These are phyloP conservation scores for Amborella trichopoda DNA, from an alignment of 164 flowering plant species.

Conservation along the genomic window DNA sequence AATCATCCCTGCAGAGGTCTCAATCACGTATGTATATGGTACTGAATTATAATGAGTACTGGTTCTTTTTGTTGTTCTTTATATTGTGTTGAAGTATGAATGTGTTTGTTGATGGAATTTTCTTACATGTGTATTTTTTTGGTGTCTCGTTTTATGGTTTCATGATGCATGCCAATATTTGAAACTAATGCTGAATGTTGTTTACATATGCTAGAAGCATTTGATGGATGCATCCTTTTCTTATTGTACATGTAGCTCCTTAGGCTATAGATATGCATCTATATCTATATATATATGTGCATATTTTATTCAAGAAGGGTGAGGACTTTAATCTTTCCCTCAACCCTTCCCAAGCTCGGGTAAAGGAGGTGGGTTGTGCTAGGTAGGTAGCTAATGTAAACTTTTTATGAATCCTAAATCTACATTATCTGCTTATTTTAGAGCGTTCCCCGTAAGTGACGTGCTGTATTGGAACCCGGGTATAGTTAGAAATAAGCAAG, in stretches of 20 bases:
- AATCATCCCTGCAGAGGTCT: conserved; percentile 12
- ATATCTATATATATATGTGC: no score
- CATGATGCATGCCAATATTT: neutral
- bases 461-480: no score
- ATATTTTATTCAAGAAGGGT: no score
- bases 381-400: no score
- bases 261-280: no score
- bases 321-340: no score
- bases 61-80: neutral
- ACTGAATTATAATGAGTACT: neutral
- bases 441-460: no score
- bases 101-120: neutral
- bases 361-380: no score
- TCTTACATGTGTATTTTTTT: neutral
- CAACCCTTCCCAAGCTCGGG: no score
- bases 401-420: no score
- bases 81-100: neutral
- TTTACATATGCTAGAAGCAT: neutral
- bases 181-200: neutral
- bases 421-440: no score
- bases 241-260: neutral
- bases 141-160: neutral
- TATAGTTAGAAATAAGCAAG: no score
- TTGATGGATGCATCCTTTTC: neutral
- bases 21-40: conserved; percentile 13